Base-by-base conservation (phyloP, 495 filamentous ascomycete genomes). In the Chlorociboria aeruginascens region DNA sequence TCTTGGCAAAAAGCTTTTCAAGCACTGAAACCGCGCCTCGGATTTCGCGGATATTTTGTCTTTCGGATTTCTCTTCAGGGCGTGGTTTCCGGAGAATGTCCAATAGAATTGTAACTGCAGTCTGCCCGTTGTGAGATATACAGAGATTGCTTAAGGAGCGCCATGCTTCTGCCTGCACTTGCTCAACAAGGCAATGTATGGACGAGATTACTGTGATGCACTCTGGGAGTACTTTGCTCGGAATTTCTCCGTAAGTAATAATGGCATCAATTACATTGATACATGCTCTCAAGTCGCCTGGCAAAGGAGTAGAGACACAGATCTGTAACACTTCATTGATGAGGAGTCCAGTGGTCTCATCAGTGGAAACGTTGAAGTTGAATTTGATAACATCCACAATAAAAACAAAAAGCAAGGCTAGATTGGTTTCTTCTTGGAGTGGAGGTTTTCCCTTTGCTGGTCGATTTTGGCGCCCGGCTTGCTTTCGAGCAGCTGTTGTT, bases 161-260 rank as follows among this genome's bases (percentile, higher is more conserved):
- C 72, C 88, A 94, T 6, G 86, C 80, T 17, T 77, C 76, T 32
- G 84, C 79, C 44, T 78, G 75, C 13, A 89, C 71, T 42, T 71
- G 70, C 31, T 73, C 75, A 14, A 94, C 76, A 14, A 86, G 77
- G 42, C 82, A 79, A 60, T 89, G 83, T 25, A 90, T 86, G 46
- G 81, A 82, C 63, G 86, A 90, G 43, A 96, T 71, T 12, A 92
- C 76, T 58, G 86, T 79, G 16, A 96, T 66, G 55, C 86, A 85
- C 45, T 72, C 69, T 53, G 73, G 67, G 16, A 95, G 73, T 52
- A 77, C 80, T 49, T 65, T 60, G 38, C 70, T 74, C 7, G 88
- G 88, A 13, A 95, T 78, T 54, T 82, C 72, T 32, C 81, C 77
- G 63, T 87, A 93, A 3, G 82, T 83, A 45, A 86, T 81, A 29